Conservation (phyloP, 306 rosid species). For the Castanopsis chinensis region DNA sequence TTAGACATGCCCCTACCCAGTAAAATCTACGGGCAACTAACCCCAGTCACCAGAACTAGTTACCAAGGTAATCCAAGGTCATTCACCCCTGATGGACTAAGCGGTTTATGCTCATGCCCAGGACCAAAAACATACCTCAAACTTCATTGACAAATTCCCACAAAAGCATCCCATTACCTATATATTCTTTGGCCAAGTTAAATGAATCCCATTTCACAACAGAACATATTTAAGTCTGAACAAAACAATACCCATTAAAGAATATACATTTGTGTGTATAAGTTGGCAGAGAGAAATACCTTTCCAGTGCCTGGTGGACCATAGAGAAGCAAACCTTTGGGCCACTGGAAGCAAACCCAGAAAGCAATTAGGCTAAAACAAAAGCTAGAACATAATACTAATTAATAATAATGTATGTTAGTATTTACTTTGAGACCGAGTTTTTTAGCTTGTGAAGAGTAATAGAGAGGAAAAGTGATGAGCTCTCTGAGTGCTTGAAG, state of each 20-base stretch:
- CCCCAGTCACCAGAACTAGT: no score
- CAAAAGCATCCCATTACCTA: background rate
- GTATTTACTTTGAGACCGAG: conserved; percentile 66
- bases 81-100: no score
- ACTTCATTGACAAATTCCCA: background rate
- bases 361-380: background rate
- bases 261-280: no score
- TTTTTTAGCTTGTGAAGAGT: conserved; percentile 41
- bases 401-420: background rate
- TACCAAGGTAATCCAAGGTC: no score
- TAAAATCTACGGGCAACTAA: no score
- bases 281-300: conserved; percentile 33
- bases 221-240: background rate
- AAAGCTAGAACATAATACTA: background rate
- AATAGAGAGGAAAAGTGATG: conserved; percentile 63
- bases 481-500: conserved; percentile 77
- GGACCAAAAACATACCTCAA: background rate
- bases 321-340: conserved; percentile 74
- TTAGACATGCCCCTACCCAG: no score
- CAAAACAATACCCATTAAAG: background rate
- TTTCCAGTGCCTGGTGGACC: conserved; percentile 98
- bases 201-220: background rate
- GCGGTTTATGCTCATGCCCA: no score
- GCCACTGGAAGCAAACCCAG: conserved; percentile 63
- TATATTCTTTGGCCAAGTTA: background rate